Evolutionary conservation across 768 basidiomycete species (phyloP).

Genomic region (Russula lepida): DNA sequence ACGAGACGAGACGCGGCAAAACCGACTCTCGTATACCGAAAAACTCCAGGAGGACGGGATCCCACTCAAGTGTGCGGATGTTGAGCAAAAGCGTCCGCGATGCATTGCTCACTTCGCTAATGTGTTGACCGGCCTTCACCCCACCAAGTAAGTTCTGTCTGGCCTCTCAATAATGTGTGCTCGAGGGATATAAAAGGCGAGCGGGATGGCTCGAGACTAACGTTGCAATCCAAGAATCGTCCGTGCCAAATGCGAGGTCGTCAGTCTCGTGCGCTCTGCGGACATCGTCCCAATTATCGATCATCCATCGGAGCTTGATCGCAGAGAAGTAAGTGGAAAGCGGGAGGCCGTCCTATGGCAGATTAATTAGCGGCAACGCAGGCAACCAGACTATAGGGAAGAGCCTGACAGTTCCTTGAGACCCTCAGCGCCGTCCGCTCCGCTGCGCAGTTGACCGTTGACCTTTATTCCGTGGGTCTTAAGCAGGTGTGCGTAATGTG

Average conservation of each 20-base stretch:
- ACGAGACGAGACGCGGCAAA: too few species aligned
- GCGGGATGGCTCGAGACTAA: slow-evolving; percentile 27
- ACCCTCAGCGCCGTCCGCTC: slow-evolving; percentile 55
- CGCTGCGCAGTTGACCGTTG: slow-evolving; percentile 58
- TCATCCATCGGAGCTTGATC: slow-evolving; percentile 87
- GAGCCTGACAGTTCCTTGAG: too few species aligned
- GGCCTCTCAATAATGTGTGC: too few species aligned
- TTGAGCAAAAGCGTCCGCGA: too few species aligned
- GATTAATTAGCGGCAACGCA: slow-evolving; percentile 1
- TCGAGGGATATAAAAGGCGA: neutral
- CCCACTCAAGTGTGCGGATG: too few species aligned
- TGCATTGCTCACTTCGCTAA: too few species aligned
- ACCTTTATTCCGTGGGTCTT: slow-evolving; percentile 62
- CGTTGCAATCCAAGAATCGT: slow-evolving; percentile 94
- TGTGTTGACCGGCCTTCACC: too few species aligned
- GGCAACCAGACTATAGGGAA: neutral
- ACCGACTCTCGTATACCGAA: too few species aligned
- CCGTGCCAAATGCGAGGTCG: slow-evolving; percentile 84
- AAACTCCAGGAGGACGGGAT: too few species aligned
- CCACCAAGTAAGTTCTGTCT: too few species aligned
- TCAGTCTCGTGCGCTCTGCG: slow-evolving; percentile 69
- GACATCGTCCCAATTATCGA: too few species aligned
- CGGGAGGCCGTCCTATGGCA: slow-evolving; percentile 75
- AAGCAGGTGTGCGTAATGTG: slow-evolving; percentile 66
- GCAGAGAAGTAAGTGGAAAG: slow-evolving; percentile 98